phyloP scores from a whole-genome alignment of 352 stramenopile genomes.

The Phytophthora sansomeana region DNA sequence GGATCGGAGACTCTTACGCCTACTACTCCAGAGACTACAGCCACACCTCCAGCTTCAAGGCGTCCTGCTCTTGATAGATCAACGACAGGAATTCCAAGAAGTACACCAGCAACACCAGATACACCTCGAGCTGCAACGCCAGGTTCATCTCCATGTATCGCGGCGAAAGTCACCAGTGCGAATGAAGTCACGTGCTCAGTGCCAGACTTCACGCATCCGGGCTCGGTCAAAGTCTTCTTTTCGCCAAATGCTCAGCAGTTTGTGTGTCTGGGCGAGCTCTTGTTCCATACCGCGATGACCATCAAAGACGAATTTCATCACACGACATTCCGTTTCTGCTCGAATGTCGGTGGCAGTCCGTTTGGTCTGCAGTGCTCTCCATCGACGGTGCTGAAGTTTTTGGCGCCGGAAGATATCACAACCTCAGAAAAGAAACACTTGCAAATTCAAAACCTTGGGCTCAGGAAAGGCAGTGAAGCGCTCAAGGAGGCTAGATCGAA shows the following conservation, averaged over 20 bases:
- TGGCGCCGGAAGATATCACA: constrained; percentile 48
- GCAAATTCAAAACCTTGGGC: constrained; percentile 34
- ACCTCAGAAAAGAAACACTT: constrained; percentile 48
- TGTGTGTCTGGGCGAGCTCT: constrained; percentile 60
- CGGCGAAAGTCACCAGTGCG: constrained; percentile 51
- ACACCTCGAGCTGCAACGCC: constrained; percentile 1
- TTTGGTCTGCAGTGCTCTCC: constrained; percentile 65
- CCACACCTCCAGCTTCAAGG: not conserved
- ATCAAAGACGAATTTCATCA: constrained; percentile 56
- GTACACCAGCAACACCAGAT: constrained; percentile 4
- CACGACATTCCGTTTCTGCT: constrained; percentile 59
- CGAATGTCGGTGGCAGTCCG: constrained; percentile 62
- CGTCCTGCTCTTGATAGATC: constrained; percentile 8
- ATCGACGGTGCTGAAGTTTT: constrained; percentile 59
- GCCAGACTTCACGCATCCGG: constrained; percentile 57
- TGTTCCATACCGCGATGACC: constrained; percentile 59
- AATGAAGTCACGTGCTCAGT: constrained; percentile 64
- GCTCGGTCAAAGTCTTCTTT: constrained; percentile 58
- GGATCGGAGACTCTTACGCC: constrained; percentile 12
- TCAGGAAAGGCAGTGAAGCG: constrained; percentile 27
- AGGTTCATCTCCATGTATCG: constrained; percentile 50
- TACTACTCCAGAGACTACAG: constrained; percentile 6
- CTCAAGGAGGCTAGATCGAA: constrained; percentile 8
- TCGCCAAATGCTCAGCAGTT: constrained; percentile 84
- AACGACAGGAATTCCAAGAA: constrained; percentile 4